Evolutionary conservation across 1,284 basidiomycete species (phyloP), one percentile per base, ranked within the genome.

Genomic region (Sanghuangporus weigelae): DNA sequence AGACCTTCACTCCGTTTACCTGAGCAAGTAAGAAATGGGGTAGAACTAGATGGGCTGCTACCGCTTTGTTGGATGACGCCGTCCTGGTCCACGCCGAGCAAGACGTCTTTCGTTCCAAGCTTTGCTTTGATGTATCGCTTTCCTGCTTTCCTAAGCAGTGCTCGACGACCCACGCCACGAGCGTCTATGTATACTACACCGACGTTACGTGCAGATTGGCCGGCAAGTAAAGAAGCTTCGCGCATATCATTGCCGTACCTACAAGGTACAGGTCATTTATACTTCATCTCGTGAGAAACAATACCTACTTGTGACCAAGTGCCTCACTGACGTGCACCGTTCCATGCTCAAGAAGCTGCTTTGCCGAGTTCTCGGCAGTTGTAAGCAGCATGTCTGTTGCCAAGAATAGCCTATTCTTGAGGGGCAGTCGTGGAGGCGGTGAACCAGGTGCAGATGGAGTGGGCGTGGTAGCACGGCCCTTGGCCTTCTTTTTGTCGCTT

Each of bases 381-480:
- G 87, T 85, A 8, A 91, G 76, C 50, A 94, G 83, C 49, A 92
- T 81, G 68, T 92, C 88, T 16, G 86, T 86, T 6, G 88, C 56
- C 21, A 57, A 42, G 48, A 56, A 64, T 56, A 51, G 50, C 42
- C 49, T 68, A 61, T 42, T 66, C 62, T 19, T 67, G 54, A 23
- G 65, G 23, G 59, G 71, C 67, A 40, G 67, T 67, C 12, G 77
- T 14, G 77, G 73, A 46, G 80, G 79, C 16, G 50, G 36, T 35
- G 38, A 35, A 3, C 60, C 60, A 39, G 50, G 50, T 11, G 38
- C 40, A 11, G 55, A n/a, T 19, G 46, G 49, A 14, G 50, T 19
- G 16, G 21, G 14, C 12, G 35, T 21, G n/a, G 11, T 26, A 42
- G 51, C 75, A 76, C 23, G 69, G 67, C 26, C 66, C 36, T 62